A percentile compares a stretch with the other conserved stretches of the same genome.
These are phyloP conservation scores for Lipomyces yamadae DNA, from an alignment of 805 yeast species.

Conservation along the genomic window DNA sequence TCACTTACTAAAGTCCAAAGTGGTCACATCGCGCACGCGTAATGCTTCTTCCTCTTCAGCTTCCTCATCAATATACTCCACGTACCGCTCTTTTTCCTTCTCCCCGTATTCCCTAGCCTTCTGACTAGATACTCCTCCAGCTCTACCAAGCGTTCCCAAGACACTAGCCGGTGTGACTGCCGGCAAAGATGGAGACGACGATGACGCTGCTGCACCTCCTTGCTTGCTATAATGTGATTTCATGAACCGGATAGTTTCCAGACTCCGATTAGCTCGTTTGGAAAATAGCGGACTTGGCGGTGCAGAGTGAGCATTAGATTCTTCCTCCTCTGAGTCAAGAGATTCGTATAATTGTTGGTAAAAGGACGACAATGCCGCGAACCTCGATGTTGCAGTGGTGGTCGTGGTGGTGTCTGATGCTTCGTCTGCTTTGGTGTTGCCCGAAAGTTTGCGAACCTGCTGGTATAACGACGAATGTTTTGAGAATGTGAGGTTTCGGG, in stretches of 20 bases:
- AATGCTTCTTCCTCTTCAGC: slow-evolving; percentile 17
- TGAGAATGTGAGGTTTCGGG: slow-evolving; percentile 13
- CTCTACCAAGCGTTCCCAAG: slow-evolving; percentile 22
- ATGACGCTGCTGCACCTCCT: neutral
- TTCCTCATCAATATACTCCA: slow-evolving; percentile 3
- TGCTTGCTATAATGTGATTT: slow-evolving; percentile 23
- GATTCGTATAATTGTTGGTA: slow-evolving; percentile 16
- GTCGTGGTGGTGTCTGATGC: neutral
- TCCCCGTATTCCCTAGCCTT: slow-evolving; percentile 22
- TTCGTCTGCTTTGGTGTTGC: neutral
- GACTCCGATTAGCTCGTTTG: slow-evolving; percentile 19
- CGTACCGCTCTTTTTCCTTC: slow-evolving; percentile 4
- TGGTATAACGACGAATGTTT: slow-evolving; percentile 22
- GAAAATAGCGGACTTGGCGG: slow-evolving; percentile 9
- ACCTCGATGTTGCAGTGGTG: neutral
- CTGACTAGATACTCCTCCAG: slow-evolving; percentile 18
- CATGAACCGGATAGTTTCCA: slow-evolving; percentile 28
- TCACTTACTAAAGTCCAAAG: neutral
- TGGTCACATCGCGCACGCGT: neutral
- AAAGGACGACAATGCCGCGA: slow-evolving; percentile 8
- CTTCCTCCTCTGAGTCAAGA: slow-evolving; percentile 16
- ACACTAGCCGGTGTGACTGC: slow-evolving; percentile 21
- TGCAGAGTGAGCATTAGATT: neutral
- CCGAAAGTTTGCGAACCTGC: slow-evolving; percentile 19
- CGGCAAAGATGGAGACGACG: slow-evolving; percentile 8